Evolutionary conservation across 345 rosid genomes (phyloP).

Genomic region (Geranium rotundifolium): DNA sequence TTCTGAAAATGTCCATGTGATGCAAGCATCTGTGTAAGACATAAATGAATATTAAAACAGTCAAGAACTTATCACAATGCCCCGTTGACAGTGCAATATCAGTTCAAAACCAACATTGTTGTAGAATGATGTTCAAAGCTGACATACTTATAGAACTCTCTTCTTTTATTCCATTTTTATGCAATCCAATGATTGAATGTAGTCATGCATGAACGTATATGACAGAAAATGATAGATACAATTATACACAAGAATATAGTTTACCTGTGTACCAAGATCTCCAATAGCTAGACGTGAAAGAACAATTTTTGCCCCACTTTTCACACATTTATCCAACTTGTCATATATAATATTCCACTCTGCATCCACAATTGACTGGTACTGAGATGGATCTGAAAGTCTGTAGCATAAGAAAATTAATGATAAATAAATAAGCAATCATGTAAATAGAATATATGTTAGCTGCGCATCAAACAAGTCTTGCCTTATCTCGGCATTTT

Average conservation of each 20-base stretch:
- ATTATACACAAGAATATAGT: background rate
- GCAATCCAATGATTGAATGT: no score
- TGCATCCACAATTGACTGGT: conserved; percentile 99
- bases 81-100: background rate
- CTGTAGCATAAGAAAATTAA: conserved; percentile 24
- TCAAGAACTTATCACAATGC: background rate
- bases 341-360: conserved; percentile 99
- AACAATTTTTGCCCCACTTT: conserved; percentile 91
- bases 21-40: background rate
- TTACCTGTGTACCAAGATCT: conserved; percentile 94
- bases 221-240: background rate
- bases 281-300: conserved; percentile 98
- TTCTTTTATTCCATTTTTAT: no score
- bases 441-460: background rate
- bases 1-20: background rate
- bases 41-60: background rate
- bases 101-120: background rate
- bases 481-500: conserved; percentile 93
- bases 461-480: background rate
- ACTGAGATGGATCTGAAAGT: conserved; percentile 88
- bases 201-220: background rate
- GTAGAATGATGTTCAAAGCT: background rate
- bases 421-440: background rate
- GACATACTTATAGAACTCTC: no score
- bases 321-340: conserved; percentile 89